Percentiles rank a stretch among this genome's conserved stretches.
phyloP scores from a whole-genome alignment of 495 filamentous ascomycete species.

The Bacidia rubella region DNA sequence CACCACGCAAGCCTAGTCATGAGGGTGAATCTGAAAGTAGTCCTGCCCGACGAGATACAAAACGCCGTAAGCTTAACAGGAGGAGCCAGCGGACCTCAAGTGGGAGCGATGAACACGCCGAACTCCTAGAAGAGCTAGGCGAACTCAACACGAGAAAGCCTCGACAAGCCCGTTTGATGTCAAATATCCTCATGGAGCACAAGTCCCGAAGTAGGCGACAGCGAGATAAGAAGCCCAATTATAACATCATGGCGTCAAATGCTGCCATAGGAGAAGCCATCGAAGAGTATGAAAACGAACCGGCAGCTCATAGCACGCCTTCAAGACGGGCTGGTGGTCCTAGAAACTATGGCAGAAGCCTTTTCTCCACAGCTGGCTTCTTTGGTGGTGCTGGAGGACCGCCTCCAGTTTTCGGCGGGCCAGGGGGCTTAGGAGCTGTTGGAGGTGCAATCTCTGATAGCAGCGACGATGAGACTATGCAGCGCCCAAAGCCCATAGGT shows the following conservation, averaged over 20 bases:
- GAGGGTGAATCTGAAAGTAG: conserved; percentile 36
- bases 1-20: conserved; percentile 32
- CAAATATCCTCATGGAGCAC: conserved; percentile 43
- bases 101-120: conserved; percentile 43
- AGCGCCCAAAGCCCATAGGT: conserved; percentile 34
- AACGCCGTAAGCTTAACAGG: conserved; percentile 36
- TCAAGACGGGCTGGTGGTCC: conserved; percentile 48
- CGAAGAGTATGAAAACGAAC: conserved; percentile 55
- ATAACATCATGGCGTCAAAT: conserved; percentile 5
- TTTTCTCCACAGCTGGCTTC: conserved; percentile 79
- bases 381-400: conserved; percentile 74
- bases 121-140: conserved; percentile 66
- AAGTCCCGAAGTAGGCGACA: conserved; percentile 51
- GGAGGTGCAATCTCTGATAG: conserved; percentile 86
- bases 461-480: conserved; percentile 75
- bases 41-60: conserved; percentile 34
- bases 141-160: conserved; percentile 35
- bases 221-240: conserved; percentile 52
- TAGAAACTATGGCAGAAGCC: conserved; percentile 50
- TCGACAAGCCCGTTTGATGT: neutral
- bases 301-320: conserved; percentile 44
- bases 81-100: conserved; percentile 43
- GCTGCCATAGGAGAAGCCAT: conserved; percentile 51
- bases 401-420: conserved; percentile 58
- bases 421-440: conserved; percentile 60